phyloP scores from a whole-genome alignment of 306 rosid species.

The Fragaria nilgerrensis region DNA sequence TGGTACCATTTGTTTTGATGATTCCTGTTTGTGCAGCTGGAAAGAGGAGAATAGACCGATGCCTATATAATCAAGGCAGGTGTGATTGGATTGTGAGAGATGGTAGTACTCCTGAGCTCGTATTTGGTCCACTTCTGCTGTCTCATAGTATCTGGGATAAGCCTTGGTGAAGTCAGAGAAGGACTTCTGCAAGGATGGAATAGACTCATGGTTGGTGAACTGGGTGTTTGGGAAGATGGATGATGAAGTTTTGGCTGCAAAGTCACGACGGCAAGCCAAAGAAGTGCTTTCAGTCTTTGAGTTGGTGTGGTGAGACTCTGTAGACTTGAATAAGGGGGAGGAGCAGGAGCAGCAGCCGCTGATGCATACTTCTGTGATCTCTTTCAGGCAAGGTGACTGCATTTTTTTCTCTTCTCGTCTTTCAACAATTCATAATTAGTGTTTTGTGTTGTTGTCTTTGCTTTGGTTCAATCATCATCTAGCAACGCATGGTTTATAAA shows the following conservation, averaged over 20 bases:
- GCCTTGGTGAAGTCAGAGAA: conserved; percentile 63
- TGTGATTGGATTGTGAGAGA: conserved; percentile 51
- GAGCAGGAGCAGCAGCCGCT: conserved; percentile 52
- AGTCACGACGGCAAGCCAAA: conserved; percentile 59
- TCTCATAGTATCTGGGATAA: conserved; percentile 60
- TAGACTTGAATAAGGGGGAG: conserved; percentile 41
- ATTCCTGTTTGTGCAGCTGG: conserved; percentile 50
- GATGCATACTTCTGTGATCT: conserved; percentile 43
- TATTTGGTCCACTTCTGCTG: conserved; percentile 56
- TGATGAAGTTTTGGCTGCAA: conserved; percentile 54
- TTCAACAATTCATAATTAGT: background rate
- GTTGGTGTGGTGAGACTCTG: conserved; percentile 26
- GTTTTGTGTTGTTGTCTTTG: conserved; percentile 5
- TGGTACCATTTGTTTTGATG: conserved; percentile 38
- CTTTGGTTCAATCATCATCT: conserved; percentile 11
- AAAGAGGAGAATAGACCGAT: conserved; percentile 82
- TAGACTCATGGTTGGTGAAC: conserved; percentile 85
- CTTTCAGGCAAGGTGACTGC: conserved; percentile 49
- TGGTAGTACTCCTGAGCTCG: conserved; percentile 67
- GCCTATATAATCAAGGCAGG: conserved; percentile 90
- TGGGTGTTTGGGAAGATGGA: conserved; percentile 64
- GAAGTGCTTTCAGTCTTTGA: conserved; percentile 48
- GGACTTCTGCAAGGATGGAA: conserved; percentile 69
- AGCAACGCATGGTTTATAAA: background rate
- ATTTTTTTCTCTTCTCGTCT: conserved; percentile 29